Evolutionary conservation across 2,329 filamentous ascomycete species (phyloP).

Genomic region (Fusarium papillatum): DNA sequence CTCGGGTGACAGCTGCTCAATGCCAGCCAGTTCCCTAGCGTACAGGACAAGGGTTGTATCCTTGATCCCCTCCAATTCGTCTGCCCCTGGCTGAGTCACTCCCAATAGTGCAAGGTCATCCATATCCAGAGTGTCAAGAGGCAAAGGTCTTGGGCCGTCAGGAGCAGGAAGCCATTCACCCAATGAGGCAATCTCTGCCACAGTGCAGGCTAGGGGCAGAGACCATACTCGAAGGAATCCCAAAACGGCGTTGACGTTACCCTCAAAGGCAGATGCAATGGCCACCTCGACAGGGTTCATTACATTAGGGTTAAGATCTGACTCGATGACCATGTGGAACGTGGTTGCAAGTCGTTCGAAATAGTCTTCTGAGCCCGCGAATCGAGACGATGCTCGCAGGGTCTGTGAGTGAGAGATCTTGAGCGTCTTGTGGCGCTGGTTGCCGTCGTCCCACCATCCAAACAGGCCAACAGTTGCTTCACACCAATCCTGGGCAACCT

Average conservation of each 20-base stretch:
- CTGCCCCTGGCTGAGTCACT: constrained; percentile 69
- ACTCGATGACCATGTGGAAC: constrained; percentile 77
- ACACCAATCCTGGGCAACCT: constrained; percentile 89
- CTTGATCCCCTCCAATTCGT: constrained; percentile 76
- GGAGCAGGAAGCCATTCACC: constrained; percentile 81
- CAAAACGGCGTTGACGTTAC: constrained; percentile 82
- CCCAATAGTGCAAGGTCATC: constrained; percentile 89
- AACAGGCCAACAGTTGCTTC: constrained; percentile 88
- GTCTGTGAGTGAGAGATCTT: constrained; percentile 56
- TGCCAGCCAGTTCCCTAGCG: constrained; percentile 74
- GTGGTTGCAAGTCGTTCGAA: constrained; percentile 79
- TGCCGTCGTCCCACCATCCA: constrained; percentile 93
- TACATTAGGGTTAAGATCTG: constrained; percentile 83
- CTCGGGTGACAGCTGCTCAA: constrained; percentile 60
- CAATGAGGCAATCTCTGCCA: constrained; percentile 87
- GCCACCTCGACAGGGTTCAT: constrained; percentile 84
- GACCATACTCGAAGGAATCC: constrained; percentile 85
- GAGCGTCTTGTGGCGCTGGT: constrained; percentile 58
- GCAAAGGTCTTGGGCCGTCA: constrained; percentile 58
- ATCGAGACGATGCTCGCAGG: constrained; percentile 54
- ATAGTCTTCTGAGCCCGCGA: constrained; percentile 75
- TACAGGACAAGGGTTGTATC: constrained; percentile 86
- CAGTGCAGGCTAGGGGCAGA: constrained; percentile 80
- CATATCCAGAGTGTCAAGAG: constrained; percentile 79
- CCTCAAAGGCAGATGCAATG: constrained; percentile 85